A percentile compares a stretch with the other conserved stretches of the same genome.
Evolutionary conservation across 2,329 filamentous ascomycete species (phyloP).

Genomic region (Dactylellina cionopaga): DNA sequence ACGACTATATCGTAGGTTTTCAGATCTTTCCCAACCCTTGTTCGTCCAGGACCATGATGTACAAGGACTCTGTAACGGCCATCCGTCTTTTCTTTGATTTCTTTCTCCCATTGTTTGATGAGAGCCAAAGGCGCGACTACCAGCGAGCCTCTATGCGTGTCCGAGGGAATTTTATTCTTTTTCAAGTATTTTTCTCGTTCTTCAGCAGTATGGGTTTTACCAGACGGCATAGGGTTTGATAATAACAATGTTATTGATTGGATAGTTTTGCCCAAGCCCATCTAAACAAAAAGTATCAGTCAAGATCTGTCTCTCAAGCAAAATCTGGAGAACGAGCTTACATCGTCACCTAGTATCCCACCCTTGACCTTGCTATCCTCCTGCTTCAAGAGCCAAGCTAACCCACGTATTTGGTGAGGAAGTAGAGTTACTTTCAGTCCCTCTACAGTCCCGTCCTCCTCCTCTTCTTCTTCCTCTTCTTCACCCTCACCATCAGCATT

Average conservation of each 20-base stretch:
- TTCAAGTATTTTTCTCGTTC: conserved; percentile 61
- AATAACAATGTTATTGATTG: conserved; percentile 91
- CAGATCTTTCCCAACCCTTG: conserved; percentile 79
- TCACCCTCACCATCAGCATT: conserved; percentile 61
- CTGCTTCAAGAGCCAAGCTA: conserved; percentile 93
- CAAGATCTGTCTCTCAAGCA: background rate
- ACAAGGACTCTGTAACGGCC: conserved; percentile 83
- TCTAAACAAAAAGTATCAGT: conserved; percentile 59
- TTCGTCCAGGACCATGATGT: conserved; percentile 87
- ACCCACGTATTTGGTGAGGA: conserved; percentile 92
- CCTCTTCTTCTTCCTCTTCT: conserved; percentile 65
- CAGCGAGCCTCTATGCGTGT: conserved; percentile 80
- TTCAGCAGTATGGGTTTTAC: conserved; percentile 65
- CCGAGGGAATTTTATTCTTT: conserved; percentile 74
- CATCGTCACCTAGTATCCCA: conserved; percentile 91
- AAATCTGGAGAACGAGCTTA: conserved; percentile 38
- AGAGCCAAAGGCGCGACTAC: conserved; percentile 92
- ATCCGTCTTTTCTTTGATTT: conserved; percentile 84
- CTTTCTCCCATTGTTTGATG: conserved; percentile 96
- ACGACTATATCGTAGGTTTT: conserved; percentile 92
- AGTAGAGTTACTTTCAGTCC: conserved; percentile 88
- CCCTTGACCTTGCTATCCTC: conserved; percentile 89
- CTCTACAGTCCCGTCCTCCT: conserved; percentile 74
- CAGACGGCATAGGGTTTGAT: conserved; percentile 77
- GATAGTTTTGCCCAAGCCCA: conserved; percentile 96